Evolutionary conservation across 2,329 filamentous ascomycete genomes (phyloP), one percentile per base, ranked within the genome.

Genomic region (Pestalotiopsis sp.): DNA sequence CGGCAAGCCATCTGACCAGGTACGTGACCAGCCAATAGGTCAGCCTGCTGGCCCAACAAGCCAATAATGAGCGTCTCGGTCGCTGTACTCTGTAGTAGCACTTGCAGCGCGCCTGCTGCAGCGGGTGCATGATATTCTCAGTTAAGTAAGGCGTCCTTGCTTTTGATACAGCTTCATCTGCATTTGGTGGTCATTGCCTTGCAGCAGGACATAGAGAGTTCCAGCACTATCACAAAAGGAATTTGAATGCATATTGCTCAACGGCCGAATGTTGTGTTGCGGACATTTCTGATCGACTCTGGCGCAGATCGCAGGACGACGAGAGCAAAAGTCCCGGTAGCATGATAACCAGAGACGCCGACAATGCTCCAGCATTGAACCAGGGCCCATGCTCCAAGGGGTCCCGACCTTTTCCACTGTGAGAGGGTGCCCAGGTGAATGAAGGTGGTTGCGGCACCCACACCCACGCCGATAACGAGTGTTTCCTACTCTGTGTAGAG

Each of bases 21-120:
- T 41, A 45, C 20, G 17, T 67, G 57, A 63, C 58, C 58, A 57
- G 41, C 66, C 66, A 67, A 67, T 67, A 63, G 66, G 66, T 63
- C 59, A 62, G 66, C 23, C 38, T 67, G 57, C 57, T 63, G 39
- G 6, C 27, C n/a, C 38, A 63, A 62, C 25, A 13, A 25, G 57
- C 66, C 66, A 67, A 67, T 67, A 67, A 67, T 67, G 57, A 38
- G 66, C 59, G 36, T 27, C 58, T 67, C 58, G 45, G 56, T 67
- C 38, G 52, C n/a, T 17, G 23, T 17, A 41, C 31, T 56, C 23
- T n/a, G 45, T 49, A 67, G 57, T 62, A 63, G 66, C 66, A 67
- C 66, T 67, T 67, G 66, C 66, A 62, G 65, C 52, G 41, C 65
- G 17, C 60, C 64, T 23, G 52, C 45, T 66, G 64, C 64, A 66